Base-by-base conservation (phyloP, 306 rosid species). In the Sophora flavescens region DNA sequence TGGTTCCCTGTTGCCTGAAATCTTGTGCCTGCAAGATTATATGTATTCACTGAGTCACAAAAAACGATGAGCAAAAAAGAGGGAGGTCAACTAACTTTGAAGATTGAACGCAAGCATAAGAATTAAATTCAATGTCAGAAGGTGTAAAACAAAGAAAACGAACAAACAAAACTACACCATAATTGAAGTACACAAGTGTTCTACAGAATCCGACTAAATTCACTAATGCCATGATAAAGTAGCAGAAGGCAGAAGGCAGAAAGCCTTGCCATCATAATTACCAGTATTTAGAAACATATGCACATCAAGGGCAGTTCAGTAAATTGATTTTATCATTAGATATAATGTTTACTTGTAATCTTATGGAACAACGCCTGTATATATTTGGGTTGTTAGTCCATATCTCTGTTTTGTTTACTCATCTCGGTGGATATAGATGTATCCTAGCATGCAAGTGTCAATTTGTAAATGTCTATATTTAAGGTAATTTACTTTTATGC, bases 1-100 rank as follows among this genome's bases (percentile, higher is more conserved):
- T 74, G 76, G 98, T 93, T 77, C 98, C 98, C 75, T 93, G 98
- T 85, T 88, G 91, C 88, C 89, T 88, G 71, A 93, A 93, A 82
- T 91, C 98, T 80, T 91, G 97, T 8, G 98, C 98, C 98, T 93
- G 88, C 63, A 79, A 78, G 39, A 18, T 50, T 76, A 77, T 9
- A 52, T 35, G 42, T 79, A 57, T 70, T 18, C 33, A 53, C 11
- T n/a, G 7, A 72, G 50, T 44, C 61, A n/a, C n/a, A 28, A 28
- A 45, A 48, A 11, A 18, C 32, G 8, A 48, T 6, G 50, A 22
- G 28, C 14, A 54, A 7, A 26, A 62, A 30, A 74, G 54, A 18
- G 0, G 6, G 12, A 48, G 45, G 48, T 16, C 59, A 38, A 6
- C 38, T 26, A 63, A 3, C 58, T 59, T 26, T 17, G 2, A 7